Evolutionary conservation across 257 asterid species (phyloP), one percentile per base, ranked within the genome.

Genomic region (Nicotiana undulata): DNA sequence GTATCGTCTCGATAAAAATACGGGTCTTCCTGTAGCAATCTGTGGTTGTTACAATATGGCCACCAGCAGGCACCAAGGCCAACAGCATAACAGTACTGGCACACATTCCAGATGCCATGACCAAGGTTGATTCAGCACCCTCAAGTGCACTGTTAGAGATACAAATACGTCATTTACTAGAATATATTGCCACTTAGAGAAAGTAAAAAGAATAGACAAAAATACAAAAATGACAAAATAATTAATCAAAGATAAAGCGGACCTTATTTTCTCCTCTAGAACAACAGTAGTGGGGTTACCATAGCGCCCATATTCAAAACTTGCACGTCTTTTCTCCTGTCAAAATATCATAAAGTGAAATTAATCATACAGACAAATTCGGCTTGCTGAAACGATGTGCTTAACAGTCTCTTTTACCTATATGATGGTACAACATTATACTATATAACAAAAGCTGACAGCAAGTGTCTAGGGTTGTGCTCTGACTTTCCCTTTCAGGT

Each of bases 61-160:
- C 98, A 60, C 98, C 97, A 83, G 96, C 96, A 89, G 98, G 97
- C 52, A 94, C 88, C 85, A 94, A 89, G 32, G 98, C 94, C 94
- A 92, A 75, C 88, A 94, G 76, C 94, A 94, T 46, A 83, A 89
- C 92, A 31, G 97, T 91, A 89, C 97, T 93, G 75, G 92, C 93
- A 82, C 97, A 93, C 97, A 94, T 94, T 85, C 98, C 98, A 85
- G 98, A 94, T 72, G 98, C 95, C 90, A 90, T 31, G 77, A 94
- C 31, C 81, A 94, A 81, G 82, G 98, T 94, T 80, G 97, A 84
- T 79, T 92, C 97, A 84, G 98, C 96, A 56, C 98, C 98, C 89
- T 94, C 98, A 84, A 94, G 92, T 26, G 98, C 98, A 88, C 97
- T 94, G 90, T 86, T 82, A 63, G 51, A 78, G 66, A 81, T 32